Base-by-base conservation (phyloP, 345 rosid genomes). In the Acer saccharum region DNA sequence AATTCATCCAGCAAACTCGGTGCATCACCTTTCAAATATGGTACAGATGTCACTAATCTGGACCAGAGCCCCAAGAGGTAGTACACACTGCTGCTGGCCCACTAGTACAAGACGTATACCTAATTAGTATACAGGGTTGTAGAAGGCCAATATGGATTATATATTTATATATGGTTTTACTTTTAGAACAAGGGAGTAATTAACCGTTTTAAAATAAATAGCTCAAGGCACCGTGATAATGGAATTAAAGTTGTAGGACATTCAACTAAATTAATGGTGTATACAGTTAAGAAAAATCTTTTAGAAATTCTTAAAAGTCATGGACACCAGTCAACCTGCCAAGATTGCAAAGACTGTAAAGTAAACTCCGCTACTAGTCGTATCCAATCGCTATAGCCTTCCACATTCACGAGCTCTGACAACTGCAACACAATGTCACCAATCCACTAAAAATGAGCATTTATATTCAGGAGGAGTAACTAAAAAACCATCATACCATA, bases 31-130 rank as follows among this genome's bases (percentile, higher is more conserved):
- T 96, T 96, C 85, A 96, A 81, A 81, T 92, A 94, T 27, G 98
- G 99, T 68, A 96, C 94, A 73, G 99, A 94, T 32, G 93, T 84
- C 79, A 94, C 99, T 86, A 94, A 83, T 86, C 98, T 91, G 63
- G 98, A 96, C 99, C 99, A 96, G 76, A 91, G 83, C 58, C 99
- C 99, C 80, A 96, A 80, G 70, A 96, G 97, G 83, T 94, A 92
- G 88, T 97, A 97, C 69, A 97, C 98, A 74, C 99, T 97, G 88
- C 98, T 97, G 83, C 98, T 97, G 79, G 99, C 99, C 99, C 99
- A 97, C 99, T 94, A 87, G 75, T 69, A 83, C 75, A 84, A 76
- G 57, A 66, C 46, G 71, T 18, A 76, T 77, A 77, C 54, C 21
- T 76, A 68, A 81, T 76, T 67, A 81, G 78, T 61, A 55, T 69